A percentile compares a stretch with the other conserved stretches of the same genome.
These are phyloP conservation scores for Neurospora intermedia DNA, from an alignment of 495 filamentous ascomycete genomes.

Conservation along the genomic window DNA sequence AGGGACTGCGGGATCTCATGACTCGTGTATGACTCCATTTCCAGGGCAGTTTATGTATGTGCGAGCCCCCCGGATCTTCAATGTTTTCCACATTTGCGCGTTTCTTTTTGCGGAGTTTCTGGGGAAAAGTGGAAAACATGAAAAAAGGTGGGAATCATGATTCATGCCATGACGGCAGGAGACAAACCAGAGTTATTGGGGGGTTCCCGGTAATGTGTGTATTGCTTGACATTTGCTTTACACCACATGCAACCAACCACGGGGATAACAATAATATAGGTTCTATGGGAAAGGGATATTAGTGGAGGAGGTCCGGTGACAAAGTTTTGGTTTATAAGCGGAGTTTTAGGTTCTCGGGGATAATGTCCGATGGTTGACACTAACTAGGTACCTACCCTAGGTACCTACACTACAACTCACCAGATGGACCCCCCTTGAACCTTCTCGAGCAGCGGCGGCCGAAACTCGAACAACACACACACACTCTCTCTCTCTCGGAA, in stretches of 20 bases:
- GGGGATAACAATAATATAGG: too few relatives aligned
- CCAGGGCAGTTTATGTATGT: background rate
- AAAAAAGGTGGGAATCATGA: background rate
- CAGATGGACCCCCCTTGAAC: background rate
- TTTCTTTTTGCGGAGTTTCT: background rate
- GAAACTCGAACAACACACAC: too few relatives aligned
- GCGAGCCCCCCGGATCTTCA: background rate
- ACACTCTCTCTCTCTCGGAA: too few relatives aligned
- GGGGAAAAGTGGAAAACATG: too few relatives aligned
- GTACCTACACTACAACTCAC: too few relatives aligned
- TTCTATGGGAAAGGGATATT: background rate
- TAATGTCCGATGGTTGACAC: background rate
- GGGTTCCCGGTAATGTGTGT: too few relatives aligned
- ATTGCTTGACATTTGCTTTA: too few relatives aligned
- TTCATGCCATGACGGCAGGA: too few relatives aligned
- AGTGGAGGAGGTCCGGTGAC: background rate
- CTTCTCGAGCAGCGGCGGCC: background rate
- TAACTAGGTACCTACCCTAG: too few relatives aligned
- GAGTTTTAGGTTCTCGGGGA: background rate
- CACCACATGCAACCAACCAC: too few relatives aligned
- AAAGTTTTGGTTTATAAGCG: background rate
- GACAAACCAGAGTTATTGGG: too few relatives aligned
- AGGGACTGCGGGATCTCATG: background rate
- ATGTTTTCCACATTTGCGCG: background rate
- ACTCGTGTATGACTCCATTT: background rate